phyloP scores from a whole-genome alignment of 495 filamentous ascomycete species.

The Rostrohypoxylon terebratum region DNA sequence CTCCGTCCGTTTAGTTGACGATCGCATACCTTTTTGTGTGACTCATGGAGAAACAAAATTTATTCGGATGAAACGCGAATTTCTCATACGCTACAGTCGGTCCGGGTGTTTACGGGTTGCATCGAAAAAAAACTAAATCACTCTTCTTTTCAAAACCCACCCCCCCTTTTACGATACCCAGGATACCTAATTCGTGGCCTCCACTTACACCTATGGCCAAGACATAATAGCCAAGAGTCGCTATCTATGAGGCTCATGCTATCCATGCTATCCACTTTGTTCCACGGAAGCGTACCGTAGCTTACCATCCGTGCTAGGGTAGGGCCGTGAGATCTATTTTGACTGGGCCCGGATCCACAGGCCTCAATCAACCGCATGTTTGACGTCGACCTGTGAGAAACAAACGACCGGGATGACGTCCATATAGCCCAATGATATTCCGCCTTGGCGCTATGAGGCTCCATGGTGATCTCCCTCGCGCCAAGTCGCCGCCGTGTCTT shows the following conservation, averaged over 20 bases:
- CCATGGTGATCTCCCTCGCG: slow-evolving; percentile 42
- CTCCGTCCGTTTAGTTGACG: not conserved
- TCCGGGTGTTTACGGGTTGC: slow-evolving; percentile 31
- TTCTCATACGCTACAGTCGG: slow-evolving; percentile 26
- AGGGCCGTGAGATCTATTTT: slow-evolving; percentile 27
- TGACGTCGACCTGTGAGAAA: slow-evolving; percentile 40
- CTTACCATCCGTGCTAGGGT: slow-evolving; percentile 17
- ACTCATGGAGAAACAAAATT: slow-evolving; percentile 11
- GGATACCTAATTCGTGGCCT: slow-evolving; percentile 19
- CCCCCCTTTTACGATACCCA: slow-evolving; percentile 30
- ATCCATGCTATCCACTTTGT: slow-evolving; percentile 26
- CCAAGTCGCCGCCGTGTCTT: slow-evolving; percentile 38
- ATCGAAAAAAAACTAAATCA: not conserved
- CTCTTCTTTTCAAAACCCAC: not conserved
- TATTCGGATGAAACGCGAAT: slow-evolving; percentile 26
- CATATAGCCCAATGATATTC: slow-evolving; percentile 23
- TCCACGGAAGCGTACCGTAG: not conserved
- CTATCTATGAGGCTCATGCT: slow-evolving; percentile 47
- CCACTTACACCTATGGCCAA: slow-evolving; percentile 35
- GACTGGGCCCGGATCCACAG: slow-evolving; percentile 35
- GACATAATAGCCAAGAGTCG: slow-evolving; percentile 34
- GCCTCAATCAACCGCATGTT: slow-evolving; percentile 46
- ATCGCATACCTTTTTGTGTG: not conserved
- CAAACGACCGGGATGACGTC: slow-evolving; percentile 25
- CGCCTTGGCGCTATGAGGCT: slow-evolving; percentile 32